These are phyloP conservation scores for Rhynchosporium graminicola DNA, from an alignment of 2,329 filamentous ascomycete species.

Conservation along the genomic window DNA sequence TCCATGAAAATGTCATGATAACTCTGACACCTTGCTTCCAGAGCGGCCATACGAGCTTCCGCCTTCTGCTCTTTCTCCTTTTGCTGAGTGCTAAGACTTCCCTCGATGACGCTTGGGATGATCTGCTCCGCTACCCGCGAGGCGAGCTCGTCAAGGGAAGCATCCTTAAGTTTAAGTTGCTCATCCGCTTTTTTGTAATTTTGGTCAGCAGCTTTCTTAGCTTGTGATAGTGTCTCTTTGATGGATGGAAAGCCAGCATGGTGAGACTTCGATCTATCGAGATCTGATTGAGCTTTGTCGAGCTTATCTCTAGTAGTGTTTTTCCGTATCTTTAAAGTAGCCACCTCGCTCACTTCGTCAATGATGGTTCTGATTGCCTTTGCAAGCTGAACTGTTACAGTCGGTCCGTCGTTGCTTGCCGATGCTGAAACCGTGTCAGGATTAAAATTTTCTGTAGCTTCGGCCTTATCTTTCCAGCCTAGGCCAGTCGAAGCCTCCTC, in stretches of 20 bases:
- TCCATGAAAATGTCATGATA: slow-evolving; percentile 16
- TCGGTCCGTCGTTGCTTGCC: neutral
- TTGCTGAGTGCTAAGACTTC: neutral
- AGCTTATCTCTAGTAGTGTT: slow-evolving; percentile 12
- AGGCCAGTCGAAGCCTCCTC: neutral
- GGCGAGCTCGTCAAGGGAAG: slow-evolving; percentile 5
- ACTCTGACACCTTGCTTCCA: slow-evolving; percentile 19
- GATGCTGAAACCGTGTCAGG: neutral
- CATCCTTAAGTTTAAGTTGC: slow-evolving; percentile 13
- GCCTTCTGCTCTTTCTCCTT: slow-evolving; percentile 13
- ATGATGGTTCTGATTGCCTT: neutral
- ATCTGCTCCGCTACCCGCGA: slow-evolving; percentile 10
- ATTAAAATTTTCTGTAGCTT: neutral
- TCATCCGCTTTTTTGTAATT: slow-evolving; percentile 13
- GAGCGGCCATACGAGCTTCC: slow-evolving; percentile 3
- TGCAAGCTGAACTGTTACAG: neutral
- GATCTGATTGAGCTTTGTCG: slow-evolving; percentile 17
- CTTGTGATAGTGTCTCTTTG: slow-evolving; percentile 22
- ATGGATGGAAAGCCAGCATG: slow-evolving; percentile 27
- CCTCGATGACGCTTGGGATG: slow-evolving; percentile 18
- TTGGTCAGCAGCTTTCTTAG: slow-evolving; percentile 23
- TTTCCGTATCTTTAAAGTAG: slow-evolving; percentile 12
- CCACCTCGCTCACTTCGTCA: slow-evolving; percentile 12
- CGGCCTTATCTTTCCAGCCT: neutral
- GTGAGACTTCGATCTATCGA: slow-evolving; percentile 18